Percentiles rank a stretch among this genome's conserved stretches.
phyloP scores from a whole-genome alignment of 345 rosid genomes.

The Cardamine resedifolia region DNA sequence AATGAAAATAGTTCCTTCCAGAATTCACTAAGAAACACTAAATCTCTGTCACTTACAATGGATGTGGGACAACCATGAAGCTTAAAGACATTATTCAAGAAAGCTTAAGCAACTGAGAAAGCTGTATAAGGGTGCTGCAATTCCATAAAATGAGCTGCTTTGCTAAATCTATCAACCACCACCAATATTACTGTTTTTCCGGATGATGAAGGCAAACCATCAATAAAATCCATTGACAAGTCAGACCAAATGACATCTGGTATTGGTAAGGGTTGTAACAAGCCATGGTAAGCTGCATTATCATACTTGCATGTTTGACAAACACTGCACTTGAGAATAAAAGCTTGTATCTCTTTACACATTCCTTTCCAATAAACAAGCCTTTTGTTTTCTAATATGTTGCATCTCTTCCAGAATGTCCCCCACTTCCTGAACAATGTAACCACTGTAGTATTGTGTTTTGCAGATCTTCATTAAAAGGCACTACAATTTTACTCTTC shows the following conservation, averaged over 20 bases:
- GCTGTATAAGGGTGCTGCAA: not conserved
- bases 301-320: not conserved
- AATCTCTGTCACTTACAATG: not conserved
- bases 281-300: not conserved
- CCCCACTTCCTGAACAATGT: too few species aligned
- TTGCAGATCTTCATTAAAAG: too few species aligned
- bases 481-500: too few species aligned
- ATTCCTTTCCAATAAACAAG: not conserved
- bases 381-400: too few species aligned
- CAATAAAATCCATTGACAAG: not conserved
- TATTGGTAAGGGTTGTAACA: not conserved
- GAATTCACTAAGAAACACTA: not conserved
- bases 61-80: not conserved
- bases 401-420: too few species aligned
- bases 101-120: not conserved
- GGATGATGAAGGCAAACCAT: not conserved
- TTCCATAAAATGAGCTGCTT: not conserved
- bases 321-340: fast-evolving
- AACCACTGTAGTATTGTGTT: too few species aligned
- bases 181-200: not conserved
- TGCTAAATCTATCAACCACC: not conserved
- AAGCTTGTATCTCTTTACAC: fast-evolving
- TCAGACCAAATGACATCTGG: not conserved
- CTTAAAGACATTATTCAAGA: not conserved
- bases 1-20: not conserved